Percentiles rank a stretch among this genome's conserved stretches.
Conservation (phyloP, 1,284 basidiomycete genomes). For the Ustilago tritici region DNA sequence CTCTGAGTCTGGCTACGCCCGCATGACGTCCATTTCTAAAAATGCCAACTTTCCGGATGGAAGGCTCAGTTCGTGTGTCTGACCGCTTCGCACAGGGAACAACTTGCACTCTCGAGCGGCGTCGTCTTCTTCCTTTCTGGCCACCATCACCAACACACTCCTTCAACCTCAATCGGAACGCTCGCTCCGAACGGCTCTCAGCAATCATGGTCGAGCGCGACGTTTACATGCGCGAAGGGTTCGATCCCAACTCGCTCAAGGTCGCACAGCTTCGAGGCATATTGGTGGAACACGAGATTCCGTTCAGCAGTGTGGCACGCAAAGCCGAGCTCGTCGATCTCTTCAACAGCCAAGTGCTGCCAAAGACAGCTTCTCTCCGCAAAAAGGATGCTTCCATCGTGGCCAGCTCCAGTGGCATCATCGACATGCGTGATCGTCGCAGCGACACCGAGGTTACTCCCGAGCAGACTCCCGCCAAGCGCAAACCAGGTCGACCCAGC, state of each 20-base stretch:
- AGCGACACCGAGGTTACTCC: slow-evolving; percentile 18
- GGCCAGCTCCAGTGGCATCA: slow-evolving; percentile 68
- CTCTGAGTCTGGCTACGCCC: not conserved
- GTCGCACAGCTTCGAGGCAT: slow-evolving; percentile 84
- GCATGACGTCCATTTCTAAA: slow-evolving; percentile 16
- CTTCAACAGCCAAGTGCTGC: slow-evolving; percentile 75
- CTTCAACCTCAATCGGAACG: not conserved
- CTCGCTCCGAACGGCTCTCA: too few species aligned
- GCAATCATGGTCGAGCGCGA: slow-evolving; percentile 43
- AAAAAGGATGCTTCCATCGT: slow-evolving; percentile 76
- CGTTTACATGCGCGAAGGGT: slow-evolving; percentile 83
- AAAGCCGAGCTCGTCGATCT: slow-evolving; percentile 85
- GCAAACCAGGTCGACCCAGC: slow-evolving; percentile 41
- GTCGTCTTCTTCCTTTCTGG: slow-evolving; percentile 9
- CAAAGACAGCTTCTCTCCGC: slow-evolving; percentile 40
- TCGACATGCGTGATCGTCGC: slow-evolving; percentile 69
- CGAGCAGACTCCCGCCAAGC: slow-evolving; percentile 41
- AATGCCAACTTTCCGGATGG: slow-evolving; percentile 16
- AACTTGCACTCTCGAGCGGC: not conserved
- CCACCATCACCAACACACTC: slow-evolving; percentile 10
- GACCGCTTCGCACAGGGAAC: slow-evolving; percentile 1
- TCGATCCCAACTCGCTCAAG: slow-evolving; percentile 82
- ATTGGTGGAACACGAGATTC: slow-evolving; percentile 83
- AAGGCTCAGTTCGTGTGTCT: slow-evolving; percentile 8
- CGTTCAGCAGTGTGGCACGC: slow-evolving; percentile 81